Conservation (phyloP, 2,329 filamentous ascomycete species). For the Beauveria medogensis region DNA sequence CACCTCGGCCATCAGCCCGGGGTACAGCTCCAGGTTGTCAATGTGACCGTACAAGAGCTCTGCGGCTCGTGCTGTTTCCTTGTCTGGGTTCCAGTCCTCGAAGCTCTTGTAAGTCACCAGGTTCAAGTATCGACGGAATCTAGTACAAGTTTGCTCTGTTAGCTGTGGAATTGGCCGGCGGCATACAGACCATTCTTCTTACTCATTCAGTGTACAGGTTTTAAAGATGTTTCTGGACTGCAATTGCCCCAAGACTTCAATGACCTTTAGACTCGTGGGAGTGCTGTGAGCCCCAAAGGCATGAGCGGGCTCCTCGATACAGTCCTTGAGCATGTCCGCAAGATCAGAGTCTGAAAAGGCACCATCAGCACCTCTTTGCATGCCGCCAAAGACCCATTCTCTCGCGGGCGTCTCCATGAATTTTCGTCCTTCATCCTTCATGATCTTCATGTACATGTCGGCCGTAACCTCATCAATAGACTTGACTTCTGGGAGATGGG, state of each 20-base stretch:
- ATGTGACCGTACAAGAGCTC: slow-evolving; percentile 49
- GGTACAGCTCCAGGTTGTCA: slow-evolving; percentile 57
- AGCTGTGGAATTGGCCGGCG: too few species aligned
- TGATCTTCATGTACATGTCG: not conserved
- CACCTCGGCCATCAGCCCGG: slow-evolving; percentile 50
- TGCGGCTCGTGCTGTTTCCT: slow-evolving; percentile 2
- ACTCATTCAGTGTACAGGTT: too few species aligned
- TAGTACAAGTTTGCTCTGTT: too few species aligned
- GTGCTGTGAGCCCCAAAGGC: not conserved
- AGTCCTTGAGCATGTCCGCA: not conserved
- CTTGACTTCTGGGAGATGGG: not conserved
- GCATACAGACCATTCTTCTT: too few species aligned
- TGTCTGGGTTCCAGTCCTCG: not conserved
- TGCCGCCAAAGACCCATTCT: not conserved
- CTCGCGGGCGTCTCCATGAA: not conserved
- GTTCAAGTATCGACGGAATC: not conserved
- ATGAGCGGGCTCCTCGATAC: not conserved
- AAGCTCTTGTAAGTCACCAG: not conserved
- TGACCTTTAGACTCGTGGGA: not conserved
- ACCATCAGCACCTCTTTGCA: not conserved
- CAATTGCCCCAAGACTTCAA: not conserved
- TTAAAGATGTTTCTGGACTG: not conserved
- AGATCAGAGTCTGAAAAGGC: not conserved
- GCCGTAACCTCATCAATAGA: not conserved
- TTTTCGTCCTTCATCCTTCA: not conserved